Evolutionary conservation across 2,329 filamentous ascomycete genomes (phyloP).

Genomic region (Botrytis fabae): DNA sequence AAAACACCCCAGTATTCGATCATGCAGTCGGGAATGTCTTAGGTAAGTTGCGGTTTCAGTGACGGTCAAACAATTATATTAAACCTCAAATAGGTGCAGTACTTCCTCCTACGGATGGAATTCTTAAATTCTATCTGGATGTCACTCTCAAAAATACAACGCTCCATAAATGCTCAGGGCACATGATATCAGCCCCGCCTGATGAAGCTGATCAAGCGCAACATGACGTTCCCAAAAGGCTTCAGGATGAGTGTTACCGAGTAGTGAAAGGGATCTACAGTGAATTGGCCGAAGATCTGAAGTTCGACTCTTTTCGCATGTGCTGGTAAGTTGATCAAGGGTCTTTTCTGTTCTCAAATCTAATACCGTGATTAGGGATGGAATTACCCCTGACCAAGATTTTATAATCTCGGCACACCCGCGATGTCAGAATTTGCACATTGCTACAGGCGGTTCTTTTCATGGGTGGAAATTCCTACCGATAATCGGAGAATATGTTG

Average conservation of each 20-base stretch:
- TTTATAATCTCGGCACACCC: constrained; percentile 60
- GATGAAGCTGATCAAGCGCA: constrained; percentile 45
- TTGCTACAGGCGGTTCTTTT: constrained; percentile 64
- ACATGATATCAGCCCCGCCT: constrained; percentile 54
- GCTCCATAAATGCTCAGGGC: constrained; percentile 48
- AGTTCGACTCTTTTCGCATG: constrained; percentile 48
- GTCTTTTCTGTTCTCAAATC: neutral
- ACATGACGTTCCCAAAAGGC: constrained; percentile 43
- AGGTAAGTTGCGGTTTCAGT: constrained; percentile 39
- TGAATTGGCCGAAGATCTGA: constrained; percentile 43
- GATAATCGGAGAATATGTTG: constrained; percentile 60
- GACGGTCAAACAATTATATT: neutral
- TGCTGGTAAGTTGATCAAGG: constrained; percentile 44
- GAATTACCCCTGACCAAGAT: constrained; percentile 61
- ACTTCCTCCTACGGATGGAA: constrained; percentile 50
- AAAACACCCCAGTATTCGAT: constrained; percentile 55
- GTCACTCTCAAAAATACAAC: constrained; percentile 58
- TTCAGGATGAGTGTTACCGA: constrained; percentile 47
- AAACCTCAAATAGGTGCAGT: constrained; percentile 27
- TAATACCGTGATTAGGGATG: constrained; percentile 50
- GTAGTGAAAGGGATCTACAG: constrained; percentile 48
- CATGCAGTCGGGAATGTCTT: constrained; percentile 47
- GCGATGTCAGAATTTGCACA: constrained; percentile 54
- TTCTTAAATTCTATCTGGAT: constrained; percentile 63
- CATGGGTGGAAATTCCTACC: constrained; percentile 67